These are phyloP conservation scores for Saprolegnia parasitica DNA, from an alignment of 352 stramenopile genomes.

Conservation along the genomic window DNA sequence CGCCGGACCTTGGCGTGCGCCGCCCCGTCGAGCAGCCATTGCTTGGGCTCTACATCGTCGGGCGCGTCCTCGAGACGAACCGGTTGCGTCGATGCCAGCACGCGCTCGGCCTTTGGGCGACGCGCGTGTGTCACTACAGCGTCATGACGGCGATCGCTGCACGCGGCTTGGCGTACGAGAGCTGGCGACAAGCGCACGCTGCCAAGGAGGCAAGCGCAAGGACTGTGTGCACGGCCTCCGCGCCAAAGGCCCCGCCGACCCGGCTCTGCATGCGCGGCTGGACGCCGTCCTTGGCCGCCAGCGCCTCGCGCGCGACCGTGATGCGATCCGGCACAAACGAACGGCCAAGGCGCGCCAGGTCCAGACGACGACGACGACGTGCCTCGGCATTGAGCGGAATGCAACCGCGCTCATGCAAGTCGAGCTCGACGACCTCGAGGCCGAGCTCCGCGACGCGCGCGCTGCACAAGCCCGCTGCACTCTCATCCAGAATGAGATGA, in stretches of 20 bases:
- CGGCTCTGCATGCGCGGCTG: not conserved
- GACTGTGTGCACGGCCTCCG: not conserved
- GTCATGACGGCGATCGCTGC: not conserved
- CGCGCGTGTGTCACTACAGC: not conserved
- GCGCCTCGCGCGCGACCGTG: not conserved
- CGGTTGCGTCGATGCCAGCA: conserved; percentile 8
- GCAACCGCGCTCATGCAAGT: conserved; percentile 5
- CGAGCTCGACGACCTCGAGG: conserved; percentile 25
- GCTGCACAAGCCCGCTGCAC: conserved; percentile 3
- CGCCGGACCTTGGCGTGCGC: not conserved
- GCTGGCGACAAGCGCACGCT: conserved; percentile 1
- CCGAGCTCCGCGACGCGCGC: conserved; percentile 2
- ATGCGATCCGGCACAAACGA: conserved; percentile 10
- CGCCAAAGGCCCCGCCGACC: not conserved
- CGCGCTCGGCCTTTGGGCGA: conserved; percentile 6
- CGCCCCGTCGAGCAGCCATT: conserved; percentile 7
- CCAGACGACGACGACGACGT: conserved; percentile 22
- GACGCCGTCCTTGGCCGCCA: conserved; percentile 4
- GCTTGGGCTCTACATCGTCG: not conserved
- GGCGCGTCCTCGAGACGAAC: conserved; percentile 8
- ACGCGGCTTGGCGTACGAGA: conserved; percentile 7
- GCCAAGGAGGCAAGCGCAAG: not conserved
- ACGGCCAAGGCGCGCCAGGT: not conserved
- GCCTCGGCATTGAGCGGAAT: conserved; percentile 19
- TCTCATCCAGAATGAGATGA: conserved; percentile 6